Conservation (phyloP, 2,329 filamentous ascomycete species). For the Aspergillus melleus region DNA sequence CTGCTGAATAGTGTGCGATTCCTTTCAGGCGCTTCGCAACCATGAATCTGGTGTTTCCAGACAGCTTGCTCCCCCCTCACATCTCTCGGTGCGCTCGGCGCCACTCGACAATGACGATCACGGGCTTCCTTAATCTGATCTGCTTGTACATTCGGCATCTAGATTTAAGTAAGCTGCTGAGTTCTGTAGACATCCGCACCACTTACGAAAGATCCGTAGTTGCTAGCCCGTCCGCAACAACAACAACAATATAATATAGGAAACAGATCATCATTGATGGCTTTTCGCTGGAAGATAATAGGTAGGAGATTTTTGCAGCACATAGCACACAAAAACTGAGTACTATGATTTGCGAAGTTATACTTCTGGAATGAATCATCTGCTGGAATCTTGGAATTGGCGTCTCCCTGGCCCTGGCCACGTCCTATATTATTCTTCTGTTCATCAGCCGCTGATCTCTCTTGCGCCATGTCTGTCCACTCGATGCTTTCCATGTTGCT, state of each 20-base stretch:
- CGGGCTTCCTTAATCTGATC: background rate
- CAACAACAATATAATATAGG: background rate
- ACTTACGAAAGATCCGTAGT: background rate
- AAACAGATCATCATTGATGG: too few species aligned
- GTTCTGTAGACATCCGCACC: background rate
- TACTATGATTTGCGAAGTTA: background rate
- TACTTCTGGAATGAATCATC: background rate
- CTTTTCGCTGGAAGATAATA: background rate
- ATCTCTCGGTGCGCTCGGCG: background rate
- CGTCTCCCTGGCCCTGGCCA: too few species aligned
- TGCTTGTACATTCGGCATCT: background rate
- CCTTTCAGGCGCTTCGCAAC: background rate
- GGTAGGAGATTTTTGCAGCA: background rate
- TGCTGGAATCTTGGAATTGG: background rate
- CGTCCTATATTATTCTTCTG: too few species aligned
- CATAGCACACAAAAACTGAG: background rate
- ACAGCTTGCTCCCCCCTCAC: background rate
- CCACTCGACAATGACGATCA: background rate
- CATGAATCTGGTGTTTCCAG: background rate
- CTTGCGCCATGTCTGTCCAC: too few species aligned
- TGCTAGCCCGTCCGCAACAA: background rate
- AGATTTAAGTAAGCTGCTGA: background rate
- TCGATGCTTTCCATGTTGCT: too few species aligned
- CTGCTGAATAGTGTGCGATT: background rate
- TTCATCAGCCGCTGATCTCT: too few species aligned